These are phyloP conservation scores for Lactarius hatsudake DNA, from an alignment of 768 basidiomycete genomes.

Conservation along the genomic window DNA sequence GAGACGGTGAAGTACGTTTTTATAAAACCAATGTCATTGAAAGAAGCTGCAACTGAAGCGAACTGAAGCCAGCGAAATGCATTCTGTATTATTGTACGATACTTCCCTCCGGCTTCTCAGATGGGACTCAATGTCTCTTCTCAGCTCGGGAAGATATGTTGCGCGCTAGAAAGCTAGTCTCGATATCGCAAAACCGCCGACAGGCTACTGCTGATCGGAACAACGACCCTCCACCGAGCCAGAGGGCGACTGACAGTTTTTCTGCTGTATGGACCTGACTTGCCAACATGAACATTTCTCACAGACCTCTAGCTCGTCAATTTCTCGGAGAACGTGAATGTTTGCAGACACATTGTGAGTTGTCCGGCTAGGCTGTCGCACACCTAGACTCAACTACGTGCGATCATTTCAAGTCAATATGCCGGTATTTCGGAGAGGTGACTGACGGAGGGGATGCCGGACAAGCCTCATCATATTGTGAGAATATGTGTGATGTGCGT, in stretches of 20 bases:
- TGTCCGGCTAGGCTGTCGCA: background rate
- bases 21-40: background rate
- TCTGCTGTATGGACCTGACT: conserved; percentile 44
- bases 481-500: conserved; percentile 79
- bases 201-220: conserved; percentile 39
- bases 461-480: conserved; percentile 52
- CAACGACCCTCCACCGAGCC: conserved; percentile 60
- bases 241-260: conserved; percentile 64
- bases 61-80: conserved; percentile 68
- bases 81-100: conserved; percentile 75
- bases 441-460: conserved; percentile 50
- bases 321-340: conserved; percentile 55
- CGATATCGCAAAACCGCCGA: conserved; percentile 46
- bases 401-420: conserved; percentile 51
- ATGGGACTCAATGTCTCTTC: background rate
- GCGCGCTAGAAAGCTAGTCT: conserved; percentile 52
- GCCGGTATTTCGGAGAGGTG: conserved; percentile 75
- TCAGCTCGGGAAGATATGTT: conserved; percentile 74
- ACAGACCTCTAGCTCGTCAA: conserved; percentile 39
- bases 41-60: conserved; percentile 8
- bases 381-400: background rate
- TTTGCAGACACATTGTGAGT: conserved; percentile 73
- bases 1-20: conserved; percentile 64
- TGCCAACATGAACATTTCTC: conserved; percentile 28
- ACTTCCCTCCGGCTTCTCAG: background rate